Evolutionary conservation across 352 stramenopile species (phyloP).

Genomic region (Pythium phragmiticola): DNA sequence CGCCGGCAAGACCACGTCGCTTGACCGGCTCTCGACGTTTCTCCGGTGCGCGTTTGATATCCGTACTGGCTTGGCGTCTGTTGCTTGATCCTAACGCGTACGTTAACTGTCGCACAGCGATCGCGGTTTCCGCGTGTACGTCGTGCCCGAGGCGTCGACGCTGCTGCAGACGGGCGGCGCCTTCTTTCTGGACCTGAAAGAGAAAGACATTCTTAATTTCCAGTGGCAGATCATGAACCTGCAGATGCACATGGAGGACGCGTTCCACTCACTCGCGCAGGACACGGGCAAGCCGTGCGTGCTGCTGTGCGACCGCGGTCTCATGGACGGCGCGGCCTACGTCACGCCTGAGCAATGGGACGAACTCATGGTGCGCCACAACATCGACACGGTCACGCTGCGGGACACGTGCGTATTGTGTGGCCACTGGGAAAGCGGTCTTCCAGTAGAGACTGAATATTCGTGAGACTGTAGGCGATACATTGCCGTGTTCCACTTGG

Average conservation of each 20-base stretch:
- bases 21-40: constrained; percentile 90
- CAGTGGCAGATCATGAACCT: constrained; percentile 86
- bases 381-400: constrained; percentile 83
- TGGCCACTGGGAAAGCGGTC: neutral
- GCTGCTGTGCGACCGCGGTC: constrained; percentile 94
- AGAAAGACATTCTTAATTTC: constrained; percentile 85
- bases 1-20: constrained; percentile 94
- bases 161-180: constrained; percentile 93
- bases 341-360: constrained; percentile 90
- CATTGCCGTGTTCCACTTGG: constrained; percentile 87
- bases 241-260: constrained; percentile 83
- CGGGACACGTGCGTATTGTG: constrained; percentile 59
- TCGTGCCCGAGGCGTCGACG: constrained; percentile 95
- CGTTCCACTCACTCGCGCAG: constrained; percentile 80
- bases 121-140: constrained; percentile 93
- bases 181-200: constrained; percentile 83
- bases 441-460: neutral
- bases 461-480: constrained; percentile 49
- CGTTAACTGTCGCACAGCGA: constrained; percentile 41
- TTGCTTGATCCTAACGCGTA: neutral
- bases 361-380: constrained; percentile 73
- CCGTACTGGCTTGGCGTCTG: no score
- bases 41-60: constrained; percentile 43
- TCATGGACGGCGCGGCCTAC: constrained; percentile 96
- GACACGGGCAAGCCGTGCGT: constrained; percentile 86